Evolutionary conservation across 306 rosid genomes (phyloP), one percentile per base, ranked within the genome.

Genomic region (Lathyrus aphaca): DNA sequence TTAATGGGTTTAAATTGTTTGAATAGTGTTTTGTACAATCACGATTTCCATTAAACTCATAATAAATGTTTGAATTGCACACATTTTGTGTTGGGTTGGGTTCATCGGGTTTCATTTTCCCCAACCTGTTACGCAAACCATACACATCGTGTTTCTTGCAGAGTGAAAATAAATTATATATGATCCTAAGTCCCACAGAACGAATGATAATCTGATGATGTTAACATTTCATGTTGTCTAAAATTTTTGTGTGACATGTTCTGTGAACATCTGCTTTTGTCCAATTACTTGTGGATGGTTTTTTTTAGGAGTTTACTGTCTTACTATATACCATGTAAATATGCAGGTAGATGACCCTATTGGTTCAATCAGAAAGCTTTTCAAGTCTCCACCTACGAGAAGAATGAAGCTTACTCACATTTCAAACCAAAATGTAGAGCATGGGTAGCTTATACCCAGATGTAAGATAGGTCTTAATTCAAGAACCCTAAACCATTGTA

Each of bases 281-380:
- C 44, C 61, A 59, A 57, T 61, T 63, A 56, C 11, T 49, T 18
- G 67, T 72, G 29, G 56, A 71, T 49, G 37, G 17, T 14, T 46
- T 21, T 19, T 30, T 60, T 72, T 30, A 50, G 74, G 42, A 23
- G 63, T 43, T 51, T 55, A 58, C 48, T 11, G 55, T 71, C 81
- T 80, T 79, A 19, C 46, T 48, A 59, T 49, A 21, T 68, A 25
- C 56, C 63, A 8, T 61, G 45, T 70, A 50, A 80, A 46, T 87
- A 42, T 87, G 79, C 92, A 94, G 99, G 96, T 91, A 10, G 91
- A 91, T 68, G 96, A 91, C 77, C 99, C 99, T 4, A 44, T 94
- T 5, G 77, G 84, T 69, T 91, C 97, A 1, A 86, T 89, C 35
- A 82, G 91, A 63, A 86, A 79, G 66, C 91, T 95, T 66, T 91